Percentiles rank a stretch among this genome's conserved stretches.
These are phyloP conservation scores for Candida tetrigidarum DNA, from an alignment of 1,139 yeast genomes.

Conservation along the genomic window DNA sequence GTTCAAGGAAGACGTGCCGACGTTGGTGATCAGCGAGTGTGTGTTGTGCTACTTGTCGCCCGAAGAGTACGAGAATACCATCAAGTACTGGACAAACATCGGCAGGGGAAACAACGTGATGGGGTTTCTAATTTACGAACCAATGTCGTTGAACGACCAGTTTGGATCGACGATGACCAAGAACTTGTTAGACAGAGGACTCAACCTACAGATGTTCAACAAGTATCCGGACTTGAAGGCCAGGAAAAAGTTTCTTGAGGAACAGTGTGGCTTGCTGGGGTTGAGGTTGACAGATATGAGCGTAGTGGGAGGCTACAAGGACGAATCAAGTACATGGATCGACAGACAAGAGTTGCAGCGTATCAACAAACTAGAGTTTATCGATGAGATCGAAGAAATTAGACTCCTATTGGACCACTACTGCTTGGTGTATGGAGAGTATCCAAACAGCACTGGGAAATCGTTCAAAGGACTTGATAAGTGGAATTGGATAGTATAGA, in stretches of 20 bases:
- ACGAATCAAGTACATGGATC: slow-evolving; percentile 44
- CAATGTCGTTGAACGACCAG: slow-evolving; percentile 71
- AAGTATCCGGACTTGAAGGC: slow-evolving; percentile 46
- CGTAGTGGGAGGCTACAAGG: slow-evolving; percentile 55
- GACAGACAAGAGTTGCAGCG: slow-evolving; percentile 49
- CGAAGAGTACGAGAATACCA: slow-evolving; percentile 53
- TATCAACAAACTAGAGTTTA: slow-evolving; percentile 66
- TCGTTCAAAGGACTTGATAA: slow-evolving; percentile 14
- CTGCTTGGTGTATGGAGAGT: slow-evolving; percentile 43
- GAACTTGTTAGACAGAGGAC: slow-evolving; percentile 71
- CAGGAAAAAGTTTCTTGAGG: slow-evolving; percentile 38
- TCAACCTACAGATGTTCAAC: slow-evolving; percentile 62
- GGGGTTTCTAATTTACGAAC: slow-evolving; percentile 75
- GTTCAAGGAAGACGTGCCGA: slow-evolving; percentile 53
- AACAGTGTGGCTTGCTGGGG: slow-evolving; percentile 24
- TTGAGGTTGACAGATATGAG: slow-evolving; percentile 57
- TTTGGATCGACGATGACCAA: slow-evolving; percentile 85
- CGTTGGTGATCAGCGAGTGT: slow-evolving; percentile 85
- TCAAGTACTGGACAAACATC: slow-evolving; percentile 42
- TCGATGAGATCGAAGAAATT: slow-evolving; percentile 92
- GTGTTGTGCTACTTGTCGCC: slow-evolving; percentile 82
- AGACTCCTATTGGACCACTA: slow-evolving; percentile 76
- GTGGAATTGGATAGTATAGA: slow-evolving; percentile 16
- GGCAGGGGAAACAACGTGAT: slow-evolving; percentile 26
- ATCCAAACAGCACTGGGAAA: background rate